Evolutionary conservation across 768 basidiomycete species (phyloP).

Genomic region (Phylloporus sp.): DNA sequence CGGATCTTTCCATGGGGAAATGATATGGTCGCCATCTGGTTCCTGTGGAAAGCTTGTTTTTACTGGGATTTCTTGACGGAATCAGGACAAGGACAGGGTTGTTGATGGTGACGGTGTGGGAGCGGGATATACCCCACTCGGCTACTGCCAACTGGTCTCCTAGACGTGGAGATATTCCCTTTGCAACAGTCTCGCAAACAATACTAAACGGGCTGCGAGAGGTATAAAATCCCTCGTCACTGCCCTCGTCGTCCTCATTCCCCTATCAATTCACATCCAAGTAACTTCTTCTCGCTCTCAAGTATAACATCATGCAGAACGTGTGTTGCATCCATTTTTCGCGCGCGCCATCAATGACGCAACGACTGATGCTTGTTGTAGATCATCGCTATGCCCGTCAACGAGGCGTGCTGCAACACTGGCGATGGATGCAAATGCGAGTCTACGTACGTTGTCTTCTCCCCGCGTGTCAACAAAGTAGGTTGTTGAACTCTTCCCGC

Average conservation of each 20-base stretch:
- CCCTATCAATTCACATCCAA: not conserved
- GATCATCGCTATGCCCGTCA: conserved; percentile 11
- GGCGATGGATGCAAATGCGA: conserved; percentile 9
- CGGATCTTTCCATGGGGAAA: not conserved
- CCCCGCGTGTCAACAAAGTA: not conserved
- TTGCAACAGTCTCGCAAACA: not conserved
- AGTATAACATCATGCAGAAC: conserved; percentile 7
- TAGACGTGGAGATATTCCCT: not conserved
- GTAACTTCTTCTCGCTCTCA: not conserved
- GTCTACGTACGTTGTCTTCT: conserved; percentile 1
- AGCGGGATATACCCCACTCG: not conserved
- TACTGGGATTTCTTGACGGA: not conserved
- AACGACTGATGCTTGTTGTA: not conserved
- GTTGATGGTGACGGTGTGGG: not conserved
- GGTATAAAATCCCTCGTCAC: not conserved
- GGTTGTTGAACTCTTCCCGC: not conserved
- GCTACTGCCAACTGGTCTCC: not conserved
- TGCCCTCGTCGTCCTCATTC: not conserved
- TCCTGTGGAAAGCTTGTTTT: not conserved
- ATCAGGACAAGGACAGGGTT: not conserved
- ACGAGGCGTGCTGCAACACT: conserved; percentile 19
- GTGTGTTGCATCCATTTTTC: not conserved
- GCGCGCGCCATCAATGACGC: not conserved
- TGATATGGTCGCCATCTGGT: not conserved
- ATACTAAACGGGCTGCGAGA: not conserved